A percentile compares a stretch with the other conserved stretches of the same genome.
phyloP scores from a whole-genome alignment of 495 filamentous ascomycete genomes.

The Cercophora samala region DNA sequence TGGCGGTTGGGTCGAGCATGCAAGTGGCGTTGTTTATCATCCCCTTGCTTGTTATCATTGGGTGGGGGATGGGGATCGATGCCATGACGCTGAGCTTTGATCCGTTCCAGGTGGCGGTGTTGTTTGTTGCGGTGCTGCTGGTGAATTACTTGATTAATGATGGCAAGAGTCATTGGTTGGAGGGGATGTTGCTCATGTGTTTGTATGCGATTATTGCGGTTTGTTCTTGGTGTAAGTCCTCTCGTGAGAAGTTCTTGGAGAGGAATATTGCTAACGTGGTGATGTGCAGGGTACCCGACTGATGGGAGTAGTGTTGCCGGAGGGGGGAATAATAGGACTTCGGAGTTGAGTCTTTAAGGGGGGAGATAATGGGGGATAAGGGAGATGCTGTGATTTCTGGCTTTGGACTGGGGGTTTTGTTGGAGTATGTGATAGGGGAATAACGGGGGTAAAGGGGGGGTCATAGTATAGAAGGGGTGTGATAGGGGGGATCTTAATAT shows the following conservation, averaged over 20 bases:
- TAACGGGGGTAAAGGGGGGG: too few species aligned
- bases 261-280: not conserved
- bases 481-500: too few species aligned
- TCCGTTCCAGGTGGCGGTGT: conserved; percentile 72
- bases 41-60: conserved; percentile 72
- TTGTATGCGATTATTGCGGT: conserved; percentile 72
- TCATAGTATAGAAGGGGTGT: too few species aligned
- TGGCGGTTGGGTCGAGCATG: conserved; percentile 81
- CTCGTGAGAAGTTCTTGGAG: not conserved
- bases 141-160: conserved; percentile 80
- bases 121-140: conserved; percentile 74
- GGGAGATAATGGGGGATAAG: too few species aligned
- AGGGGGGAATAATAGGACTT: not conserved
- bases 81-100: conserved; percentile 77
- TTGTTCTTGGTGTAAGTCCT: conserved; percentile 51
- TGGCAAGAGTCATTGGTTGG: conserved; percentile 63
- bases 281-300: not conserved
- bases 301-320: not conserved
- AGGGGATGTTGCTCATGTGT: conserved; percentile 70
- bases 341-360: not conserved
- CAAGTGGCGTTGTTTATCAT: conserved; percentile 81
- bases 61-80: conserved; percentile 70
- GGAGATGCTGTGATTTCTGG: too few species aligned
- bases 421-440: too few species aligned
- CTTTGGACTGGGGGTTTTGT: too few species aligned